Evolutionary conservation across 148 eudicot genomes (phyloP).

Genomic region (Persicaria tinctoria): DNA sequence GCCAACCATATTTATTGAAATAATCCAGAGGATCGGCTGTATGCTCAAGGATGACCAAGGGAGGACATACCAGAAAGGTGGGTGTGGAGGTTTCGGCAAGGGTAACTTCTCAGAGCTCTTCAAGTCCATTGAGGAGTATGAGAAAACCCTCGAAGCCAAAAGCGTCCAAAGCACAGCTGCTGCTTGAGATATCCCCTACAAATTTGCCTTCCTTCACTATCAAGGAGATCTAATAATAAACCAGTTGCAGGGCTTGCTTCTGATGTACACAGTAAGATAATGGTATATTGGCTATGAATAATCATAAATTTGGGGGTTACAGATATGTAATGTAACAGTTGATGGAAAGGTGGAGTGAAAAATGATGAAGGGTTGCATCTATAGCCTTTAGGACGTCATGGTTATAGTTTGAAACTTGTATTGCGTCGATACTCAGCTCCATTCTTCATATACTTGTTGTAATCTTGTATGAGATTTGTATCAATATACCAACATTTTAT

Average conservation of each 20-base stretch:
- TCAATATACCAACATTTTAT: not conserved
- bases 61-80: slow-evolving; percentile 66
- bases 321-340: not conserved
- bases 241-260: not conserved
- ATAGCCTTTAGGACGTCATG: not conserved
- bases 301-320: not conserved
- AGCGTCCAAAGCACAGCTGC: slow-evolving; percentile 28
- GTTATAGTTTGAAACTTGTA: not conserved
- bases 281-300: not conserved
- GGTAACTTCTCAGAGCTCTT: slow-evolving; percentile 95
- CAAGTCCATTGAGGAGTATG: slow-evolving; percentile 94
- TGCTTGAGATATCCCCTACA: slow-evolving; percentile 1
- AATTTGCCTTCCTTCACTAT: not conserved
- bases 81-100: slow-evolving; percentile 98
- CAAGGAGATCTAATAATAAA: not conserved
- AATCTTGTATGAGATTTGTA: not conserved
- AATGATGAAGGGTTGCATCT: not conserved
- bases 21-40: slow-evolving; percentile 96
- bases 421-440: not conserved
- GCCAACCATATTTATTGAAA: slow-evolving; percentile 89
- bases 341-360: not conserved
- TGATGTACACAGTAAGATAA: too few relatives aligned
- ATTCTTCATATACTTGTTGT: not conserved
- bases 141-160: slow-evolving; percentile 79
- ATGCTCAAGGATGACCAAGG: slow-evolving; percentile 69